A percentile compares a stretch with the other conserved stretches of the same genome.
Evolutionary conservation across 495 filamentous ascomycete genomes (phyloP).

Genomic region (Tuber umbilicatum): DNA sequence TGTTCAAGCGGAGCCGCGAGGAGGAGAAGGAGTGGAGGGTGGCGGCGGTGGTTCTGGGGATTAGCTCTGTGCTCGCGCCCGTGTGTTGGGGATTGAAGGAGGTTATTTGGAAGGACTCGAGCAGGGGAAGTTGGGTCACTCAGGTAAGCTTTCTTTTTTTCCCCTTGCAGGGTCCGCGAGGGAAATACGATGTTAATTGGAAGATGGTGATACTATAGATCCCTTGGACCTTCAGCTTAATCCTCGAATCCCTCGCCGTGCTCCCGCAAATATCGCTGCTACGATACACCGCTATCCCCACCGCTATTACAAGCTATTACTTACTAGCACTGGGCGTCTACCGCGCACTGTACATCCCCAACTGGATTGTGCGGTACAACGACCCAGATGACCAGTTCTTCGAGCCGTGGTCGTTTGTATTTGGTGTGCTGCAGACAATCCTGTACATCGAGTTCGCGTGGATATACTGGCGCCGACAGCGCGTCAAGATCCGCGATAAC

Average conservation of each 20-base stretch:
- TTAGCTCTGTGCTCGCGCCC: slow-evolving; percentile 57
- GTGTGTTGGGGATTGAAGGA: slow-evolving; percentile 49
- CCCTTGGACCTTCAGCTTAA: slow-evolving; percentile 76
- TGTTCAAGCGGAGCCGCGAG: slow-evolving; percentile 83
- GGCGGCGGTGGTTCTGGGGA: slow-evolving; percentile 55
- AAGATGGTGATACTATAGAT: slow-evolving; percentile 47
- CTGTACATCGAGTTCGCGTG: slow-evolving; percentile 93
- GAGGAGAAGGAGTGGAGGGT: slow-evolving; percentile 87
- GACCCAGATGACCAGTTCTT: slow-evolving; percentile 52
- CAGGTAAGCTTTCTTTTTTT: background rate
- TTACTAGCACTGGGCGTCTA: slow-evolving; percentile 82
- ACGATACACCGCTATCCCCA: slow-evolving; percentile 88
- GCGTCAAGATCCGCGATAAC: slow-evolving; percentile 86
- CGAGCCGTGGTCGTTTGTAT: slow-evolving; percentile 69
- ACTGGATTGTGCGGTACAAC: slow-evolving; percentile 71
- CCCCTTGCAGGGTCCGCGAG: background rate
- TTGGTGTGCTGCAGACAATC: slow-evolving; percentile 82
- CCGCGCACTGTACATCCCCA: slow-evolving; percentile 81
- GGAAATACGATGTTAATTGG: slow-evolving; percentile 5
- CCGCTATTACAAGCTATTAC: slow-evolving; percentile 93
- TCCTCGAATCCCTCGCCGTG: slow-evolving; percentile 84
- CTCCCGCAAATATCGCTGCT: slow-evolving; percentile 87
- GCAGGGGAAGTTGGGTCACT: background rate
- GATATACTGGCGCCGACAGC: slow-evolving; percentile 90
- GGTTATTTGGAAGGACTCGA: slow-evolving; percentile 24